Base-by-base conservation (phyloP, 371 early-diverging fungal genomes). In the Mucor circinelloides region DNA sequence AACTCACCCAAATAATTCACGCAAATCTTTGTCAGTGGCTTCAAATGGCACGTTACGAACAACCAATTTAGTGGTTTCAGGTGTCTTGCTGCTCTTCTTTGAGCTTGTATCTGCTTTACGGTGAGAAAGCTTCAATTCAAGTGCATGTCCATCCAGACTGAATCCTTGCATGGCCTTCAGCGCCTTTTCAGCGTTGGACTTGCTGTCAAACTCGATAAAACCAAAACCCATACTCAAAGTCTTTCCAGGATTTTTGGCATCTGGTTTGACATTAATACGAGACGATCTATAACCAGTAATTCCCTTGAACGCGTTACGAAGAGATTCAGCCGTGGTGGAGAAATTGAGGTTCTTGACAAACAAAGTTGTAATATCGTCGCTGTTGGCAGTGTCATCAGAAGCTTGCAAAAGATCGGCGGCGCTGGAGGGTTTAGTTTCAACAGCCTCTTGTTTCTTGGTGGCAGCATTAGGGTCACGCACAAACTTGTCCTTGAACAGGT, bases 41-140 rank as follows among this genome's bases (percentile, higher is more conserved):
- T 99, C 98, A 79, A 99, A 99, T 46, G 99, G 98, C 58, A 99
- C 87, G 84, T 99, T 99, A 66, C 97, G 96, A 28, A 99, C 90
- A 27, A 99, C 83, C 60, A 99, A 78, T 77, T 99, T 99, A 52
- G 93, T 93, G 30, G 77, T 79, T 32, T 79, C 85, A 25, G 79
- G 75, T 65, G 73, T 64, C 36, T 65, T 73, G 23, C 75, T 40
- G 3, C 75, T 46, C 38, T 67, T 72, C 68, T 80, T 82, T 9
- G 80, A 63, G 12, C 67, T 72, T 9, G 72, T 44, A 12, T 60
- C 70, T n/a, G 83, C 67, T 13, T 72, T 76, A 28, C 83, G 87
- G 63, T 92, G 88, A 27, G 95, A 95, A 68, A 95, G 87, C 80
- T 97, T 97, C 69, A 98, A 76, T 66, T 91, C 83, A 46, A 98